Evolutionary conservation across 1,284 basidiomycete species (phyloP).

Genomic region (Tylopilus orsonianus): DNA sequence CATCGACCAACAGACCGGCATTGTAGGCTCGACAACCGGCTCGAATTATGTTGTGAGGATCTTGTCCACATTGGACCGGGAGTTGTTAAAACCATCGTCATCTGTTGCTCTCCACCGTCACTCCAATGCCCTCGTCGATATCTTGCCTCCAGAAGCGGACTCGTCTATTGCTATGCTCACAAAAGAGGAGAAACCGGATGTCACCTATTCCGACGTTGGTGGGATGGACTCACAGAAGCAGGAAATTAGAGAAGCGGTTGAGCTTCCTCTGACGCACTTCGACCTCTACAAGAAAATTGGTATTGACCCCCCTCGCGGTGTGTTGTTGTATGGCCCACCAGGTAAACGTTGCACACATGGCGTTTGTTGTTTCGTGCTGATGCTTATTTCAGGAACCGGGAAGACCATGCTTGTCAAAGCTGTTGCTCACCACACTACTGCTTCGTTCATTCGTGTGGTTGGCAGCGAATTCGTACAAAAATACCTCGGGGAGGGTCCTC

Average conservation of each 20-base stretch:
- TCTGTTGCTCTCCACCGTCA: slow-evolving; percentile 98
- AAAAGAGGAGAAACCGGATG: slow-evolving; percentile 92
- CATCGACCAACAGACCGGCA: slow-evolving; percentile 97
- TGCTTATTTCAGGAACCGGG: slow-evolving; percentile 72
- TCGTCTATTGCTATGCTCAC: slow-evolving; percentile 95
- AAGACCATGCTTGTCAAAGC: slow-evolving; percentile 99
- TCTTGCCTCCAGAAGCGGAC: slow-evolving; percentile 98
- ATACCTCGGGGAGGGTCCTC: slow-evolving; percentile 98
- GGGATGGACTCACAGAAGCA: slow-evolving; percentile 99
- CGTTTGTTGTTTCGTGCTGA: slow-evolving; percentile 9
- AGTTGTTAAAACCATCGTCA: slow-evolving; percentile 94
- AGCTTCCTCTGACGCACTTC: slow-evolving; percentile 96
- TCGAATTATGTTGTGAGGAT: slow-evolving; percentile 99
- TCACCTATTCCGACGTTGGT: slow-evolving; percentile 88
- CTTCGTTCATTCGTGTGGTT: slow-evolving; percentile 96
- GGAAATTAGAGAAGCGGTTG: slow-evolving; percentile 98
- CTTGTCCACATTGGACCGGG: slow-evolving; percentile 94
- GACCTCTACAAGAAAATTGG: slow-evolving; percentile 99
- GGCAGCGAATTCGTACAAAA: slow-evolving; percentile 99
- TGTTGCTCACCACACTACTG: slow-evolving; percentile 96
- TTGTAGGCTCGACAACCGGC: slow-evolving; percentile 97
- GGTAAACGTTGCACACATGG: slow-evolving; percentile 40
- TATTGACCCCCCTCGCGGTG: slow-evolving; percentile 94
- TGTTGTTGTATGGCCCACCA: slow-evolving; percentile 81
- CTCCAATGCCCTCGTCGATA: slow-evolving; percentile 98